Base-by-base conservation (phyloP, 148 eudicot species). In the Heliosperma pusillum region DNA sequence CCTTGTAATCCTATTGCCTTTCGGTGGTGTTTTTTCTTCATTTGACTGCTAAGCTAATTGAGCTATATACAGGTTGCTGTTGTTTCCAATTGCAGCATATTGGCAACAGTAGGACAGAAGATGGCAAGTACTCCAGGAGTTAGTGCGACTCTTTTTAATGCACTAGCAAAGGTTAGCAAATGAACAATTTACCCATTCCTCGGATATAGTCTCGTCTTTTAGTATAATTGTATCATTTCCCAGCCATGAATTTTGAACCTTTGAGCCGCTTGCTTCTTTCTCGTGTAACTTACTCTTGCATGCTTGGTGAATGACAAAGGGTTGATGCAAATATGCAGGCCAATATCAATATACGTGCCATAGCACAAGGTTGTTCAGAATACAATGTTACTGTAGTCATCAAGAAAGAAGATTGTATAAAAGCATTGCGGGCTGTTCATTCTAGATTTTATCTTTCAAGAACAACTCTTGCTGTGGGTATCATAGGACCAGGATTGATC, bases 91-190 rank as follows among this genome's bases (percentile, higher is more conserved):
- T 95, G 98, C 86, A 90, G 98, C 87, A 95, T 95, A 77, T 87
- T 95, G 87, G 98, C 98, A 59, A 84, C 97, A 25, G 98, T 95
- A 59, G 98, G 98, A 47, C 98, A 92, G 89, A 95, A 86, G 80
- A 95, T 95, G 98, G 98, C 97, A 19, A 95, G 98, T 78, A 90
- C 98, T 67, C 97, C 97, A 71, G 98, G 98, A 80, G 98, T 95
- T 58, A 90, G 98, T 87, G 98, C 98, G 72, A 92, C 96, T 73
- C 86, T 95, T 59, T 94, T 94, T 80, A 83, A 83, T 78, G 98
- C 98, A 58, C 87, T 94, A 72, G 98, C 97, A 47, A 92, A 95
- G 97, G 98, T 92, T 77, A 61, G 90, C 27, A 72, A 66, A 57
- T 59, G 30, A 61, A 59, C n/a, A 11, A 11, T 50, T 20, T 16